phyloP scores from a whole-genome alignment of 371 early-diverging fungal genomes.

The Lichtheimia ornata region DNA sequence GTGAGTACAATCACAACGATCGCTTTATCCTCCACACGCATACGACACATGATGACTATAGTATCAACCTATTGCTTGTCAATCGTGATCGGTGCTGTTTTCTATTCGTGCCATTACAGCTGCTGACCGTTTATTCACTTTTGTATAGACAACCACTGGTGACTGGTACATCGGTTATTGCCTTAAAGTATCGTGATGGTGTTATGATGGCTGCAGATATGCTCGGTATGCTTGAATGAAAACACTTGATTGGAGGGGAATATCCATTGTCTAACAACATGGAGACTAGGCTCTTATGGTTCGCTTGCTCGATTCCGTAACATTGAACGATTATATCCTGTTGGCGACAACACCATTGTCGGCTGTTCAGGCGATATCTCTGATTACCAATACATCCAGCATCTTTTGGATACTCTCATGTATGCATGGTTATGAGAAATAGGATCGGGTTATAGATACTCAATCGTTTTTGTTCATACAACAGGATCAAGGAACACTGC shows the following conservation, averaged over 20 bases:
- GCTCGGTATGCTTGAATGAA: slow-evolving; percentile 60
- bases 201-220: slow-evolving; percentile 98
- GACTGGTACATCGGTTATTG: slow-evolving; percentile 96
- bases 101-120: neutral
- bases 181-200: slow-evolving; percentile 96
- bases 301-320: slow-evolving; percentile 94
- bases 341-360: slow-evolving; percentile 83
- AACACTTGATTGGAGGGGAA: no score
- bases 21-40: neutral
- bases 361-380: slow-evolving; percentile 96
- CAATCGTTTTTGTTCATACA: neutral
- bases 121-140: no score
- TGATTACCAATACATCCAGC: slow-evolving; percentile 91
- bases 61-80: neutral
- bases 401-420: slow-evolving; percentile 83
- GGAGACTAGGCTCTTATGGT: slow-evolving; percentile 89
- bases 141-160: slow-evolving; percentile 81
- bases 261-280: no score
- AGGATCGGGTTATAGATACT: neutral
- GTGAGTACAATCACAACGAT: slow-evolving; percentile 33
- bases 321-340: slow-evolving; percentile 81
- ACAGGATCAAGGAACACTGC: slow-evolving; percentile 84
- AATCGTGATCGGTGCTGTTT: neutral
- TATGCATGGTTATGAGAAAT: slow-evolving; percentile 38
- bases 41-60: neutral